Evolutionary conservation across 1,284 basidiomycete genomes (phyloP).

Genomic region (Apiotrichum gracile): DNA sequence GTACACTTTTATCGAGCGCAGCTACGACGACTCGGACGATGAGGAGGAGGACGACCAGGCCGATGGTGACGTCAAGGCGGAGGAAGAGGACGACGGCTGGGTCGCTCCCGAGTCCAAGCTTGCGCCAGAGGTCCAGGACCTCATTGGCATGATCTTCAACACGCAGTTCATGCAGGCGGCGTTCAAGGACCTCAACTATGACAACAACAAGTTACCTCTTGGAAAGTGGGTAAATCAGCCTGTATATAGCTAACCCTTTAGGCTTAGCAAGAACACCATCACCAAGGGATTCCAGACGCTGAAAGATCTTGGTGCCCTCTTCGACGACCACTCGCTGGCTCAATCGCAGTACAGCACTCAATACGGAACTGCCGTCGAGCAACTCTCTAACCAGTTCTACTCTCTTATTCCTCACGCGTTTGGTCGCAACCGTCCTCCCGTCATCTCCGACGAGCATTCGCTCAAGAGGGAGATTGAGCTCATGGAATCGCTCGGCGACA

Average conservation of each 20-base stretch:
- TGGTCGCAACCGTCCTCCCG: conserved; percentile 52
- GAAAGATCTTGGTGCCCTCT: conserved; percentile 54
- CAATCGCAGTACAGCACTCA: conserved; percentile 17
- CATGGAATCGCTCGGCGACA: conserved; percentile 56
- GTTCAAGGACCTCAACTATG: conserved; percentile 64
- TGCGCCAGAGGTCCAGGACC: conserved; percentile 37
- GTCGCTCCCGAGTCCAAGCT: conserved; percentile 12
- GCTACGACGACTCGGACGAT: conserved; percentile 13
- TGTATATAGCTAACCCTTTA: not conserved
- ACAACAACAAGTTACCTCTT: conserved; percentile 62
- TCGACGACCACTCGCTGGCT: conserved; percentile 51
- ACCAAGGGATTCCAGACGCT: conserved; percentile 12
- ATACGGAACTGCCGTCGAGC: conserved; percentile 46
- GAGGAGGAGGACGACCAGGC: conserved; percentile 6
- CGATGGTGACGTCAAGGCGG: not conserved
- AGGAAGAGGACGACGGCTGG: conserved; percentile 9
- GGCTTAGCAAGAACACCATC: conserved; percentile 33
- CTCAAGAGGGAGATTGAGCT: conserved; percentile 60
- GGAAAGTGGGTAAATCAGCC: conserved; percentile 35
- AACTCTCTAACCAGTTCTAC: conserved; percentile 49
- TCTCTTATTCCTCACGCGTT: conserved; percentile 62
- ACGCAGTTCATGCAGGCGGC: conserved; percentile 51
- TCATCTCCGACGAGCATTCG: conserved; percentile 48
- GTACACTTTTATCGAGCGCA: conserved; percentile 20
- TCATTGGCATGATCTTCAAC: conserved; percentile 57